Base-by-base conservation (phyloP, 441 rosid species). In the Euphorbia schlechtendalii region DNA sequence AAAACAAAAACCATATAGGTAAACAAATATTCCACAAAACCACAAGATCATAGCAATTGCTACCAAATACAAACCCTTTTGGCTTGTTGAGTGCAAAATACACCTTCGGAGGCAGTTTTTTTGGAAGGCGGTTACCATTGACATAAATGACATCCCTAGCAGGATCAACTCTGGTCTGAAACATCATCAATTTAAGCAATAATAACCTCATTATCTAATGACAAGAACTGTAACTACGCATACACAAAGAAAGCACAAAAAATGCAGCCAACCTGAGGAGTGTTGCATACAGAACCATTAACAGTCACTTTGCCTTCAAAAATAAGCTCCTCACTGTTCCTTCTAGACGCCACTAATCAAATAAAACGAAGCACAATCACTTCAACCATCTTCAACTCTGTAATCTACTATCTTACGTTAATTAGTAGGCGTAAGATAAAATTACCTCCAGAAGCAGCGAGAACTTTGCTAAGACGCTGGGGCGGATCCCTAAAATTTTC, bases 371-470 rank as follows among this genome's bases (percentile, higher is more conserved):
- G 24, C 15, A 1, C 27, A 34, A 3, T 15, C 28, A 48, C 0
- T 32, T 25, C 32, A 14, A 8, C 32, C 55, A 9, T 32, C 24
- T 2, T 1, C 45, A n/a, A 40, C 9, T 45, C 5, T 24, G 12
- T 12, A 7, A 3, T 30, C 20, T 15, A 13, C 13, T 14, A 14
- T 41, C 20, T 56, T n/a, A 54, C 1, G 15, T 11, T 17, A 17
- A 48, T 48, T 17, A 48, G 53, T 48, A 17, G n/a, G 53, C 5
- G n/a, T 48, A 48, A 20, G n/a, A 48, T 3, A 36, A 30, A 32
- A 62, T 34, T 81, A 92, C 97, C 98, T 83, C 98, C 97, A 59
- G 96, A 86, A 65, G 97, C 87, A 41, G 96, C 96, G 18, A 93
- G 92, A 68, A 93, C 91, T 71, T 93, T 93, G 75, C 97, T 81